These are phyloP conservation scores for Cystobasidiaceae sp. DNA, from an alignment of 1,284 basidiomycete species.

Conservation along the genomic window DNA sequence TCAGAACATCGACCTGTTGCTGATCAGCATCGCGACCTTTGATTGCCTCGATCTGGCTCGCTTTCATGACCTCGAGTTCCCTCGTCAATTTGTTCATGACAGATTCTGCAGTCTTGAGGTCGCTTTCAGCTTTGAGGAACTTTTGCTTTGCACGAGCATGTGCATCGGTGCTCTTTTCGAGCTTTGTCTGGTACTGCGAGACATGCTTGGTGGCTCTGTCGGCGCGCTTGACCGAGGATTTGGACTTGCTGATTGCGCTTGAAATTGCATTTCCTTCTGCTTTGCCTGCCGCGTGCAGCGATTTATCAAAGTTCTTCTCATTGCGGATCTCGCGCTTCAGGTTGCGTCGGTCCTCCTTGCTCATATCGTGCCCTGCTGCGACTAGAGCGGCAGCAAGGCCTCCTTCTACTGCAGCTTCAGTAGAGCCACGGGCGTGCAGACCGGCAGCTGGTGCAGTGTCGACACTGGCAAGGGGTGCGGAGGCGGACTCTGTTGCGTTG, in stretches of 20 bases:
- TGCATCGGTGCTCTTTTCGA: neutral
- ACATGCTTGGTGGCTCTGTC: neutral
- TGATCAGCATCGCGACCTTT: too few relatives aligned
- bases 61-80: neutral
- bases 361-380: neutral
- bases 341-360: neutral
- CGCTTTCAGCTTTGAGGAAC: neutral
- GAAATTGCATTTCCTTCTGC: neutral
- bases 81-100: neutral
- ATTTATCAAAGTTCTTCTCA: neutral
- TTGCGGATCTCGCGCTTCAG: slow-evolving; percentile 14
- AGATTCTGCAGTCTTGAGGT: neutral
- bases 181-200: slow-evolving; percentile 2
- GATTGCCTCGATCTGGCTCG: neutral
- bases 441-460: neutral
- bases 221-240: neutral
- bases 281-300: neutral
- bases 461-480: too few relatives aligned
- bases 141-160: neutral
- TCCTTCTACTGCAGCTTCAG: neutral
- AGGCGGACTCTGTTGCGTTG: too few relatives aligned
- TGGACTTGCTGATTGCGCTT: neutral
- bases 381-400: slow-evolving; percentile 4
- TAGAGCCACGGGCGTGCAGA: neutral
- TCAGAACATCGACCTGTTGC: neutral